Percentiles rank a stretch among this genome's conserved stretches.
Conservation (phyloP, 306 rosid species). For the Geum urbanum region DNA sequence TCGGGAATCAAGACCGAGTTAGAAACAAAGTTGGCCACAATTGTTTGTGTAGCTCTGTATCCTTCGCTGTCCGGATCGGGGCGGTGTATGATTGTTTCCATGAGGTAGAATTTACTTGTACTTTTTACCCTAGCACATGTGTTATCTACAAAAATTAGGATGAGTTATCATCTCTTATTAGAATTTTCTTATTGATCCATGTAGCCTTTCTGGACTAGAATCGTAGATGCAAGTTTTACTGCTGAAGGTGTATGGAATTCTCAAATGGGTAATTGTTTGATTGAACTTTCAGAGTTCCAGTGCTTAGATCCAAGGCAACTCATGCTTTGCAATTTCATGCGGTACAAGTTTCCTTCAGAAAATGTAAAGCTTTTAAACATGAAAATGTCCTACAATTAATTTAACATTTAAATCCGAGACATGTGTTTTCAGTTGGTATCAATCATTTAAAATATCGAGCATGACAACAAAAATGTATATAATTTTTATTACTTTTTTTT, state of each 20-base stretch:
- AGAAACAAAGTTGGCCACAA: constrained; percentile 13
- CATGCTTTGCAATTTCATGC: too few species aligned
- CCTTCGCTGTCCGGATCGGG: neutral
- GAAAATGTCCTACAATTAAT: too few species aligned
- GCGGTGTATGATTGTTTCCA: neutral
- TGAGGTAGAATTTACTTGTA: constrained; percentile 20
- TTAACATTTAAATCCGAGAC: too few species aligned
- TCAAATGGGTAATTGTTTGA: neutral
- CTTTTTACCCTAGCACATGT: constrained; percentile 15
- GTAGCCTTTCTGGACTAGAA: neutral
- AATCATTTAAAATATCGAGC: too few species aligned
- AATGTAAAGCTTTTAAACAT: too few species aligned
- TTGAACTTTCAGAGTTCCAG: too few species aligned
- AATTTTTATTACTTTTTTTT: too few species aligned
- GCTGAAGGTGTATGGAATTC: neutral
- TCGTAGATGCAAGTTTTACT: neutral
- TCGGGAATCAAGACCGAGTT: constrained; percentile 2
- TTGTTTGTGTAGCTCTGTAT: constrained; percentile 1
- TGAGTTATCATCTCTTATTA: neutral
- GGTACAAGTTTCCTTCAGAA: too few species aligned
- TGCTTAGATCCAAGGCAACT: too few species aligned
- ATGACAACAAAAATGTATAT: too few species aligned
- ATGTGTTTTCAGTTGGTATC: too few species aligned
- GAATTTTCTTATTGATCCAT: neutral
- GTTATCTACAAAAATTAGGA: constrained; percentile 21